Evolutionary conservation across 2,329 filamentous ascomycete genomes (phyloP), one percentile per base, ranked within the genome.

Genomic region (Ascomycota sp.): DNA sequence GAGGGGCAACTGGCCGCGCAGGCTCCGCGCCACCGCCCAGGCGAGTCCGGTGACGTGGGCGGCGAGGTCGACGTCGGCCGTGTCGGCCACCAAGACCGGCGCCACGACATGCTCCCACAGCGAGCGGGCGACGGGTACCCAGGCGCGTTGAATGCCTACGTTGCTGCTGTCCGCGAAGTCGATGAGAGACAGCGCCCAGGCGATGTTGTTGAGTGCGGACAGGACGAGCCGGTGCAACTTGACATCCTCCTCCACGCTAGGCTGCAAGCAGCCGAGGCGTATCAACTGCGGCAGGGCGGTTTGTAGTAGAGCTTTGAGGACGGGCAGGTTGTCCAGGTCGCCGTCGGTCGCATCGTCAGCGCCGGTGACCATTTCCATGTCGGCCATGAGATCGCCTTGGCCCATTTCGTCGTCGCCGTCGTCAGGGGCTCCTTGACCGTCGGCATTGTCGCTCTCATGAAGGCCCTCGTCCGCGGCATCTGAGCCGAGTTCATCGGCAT

Each of bases 341-440:
- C 52, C 30, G 38, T 43, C 51, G 8, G 48, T 41, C n/a, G 56
- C 52, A 20, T 57, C 54, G 13, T 50, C 53, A 7, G 56, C 53
- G 3, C 63, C 67, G 0, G 65, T 65, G 2, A 78, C 69, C 48
- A 66, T 59, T 4, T 69, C 69, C 65, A 78, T 72, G 40, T 77
- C 73, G 20, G 63, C 67, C 34, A 67, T 58, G 35, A 75, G 62
- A 29, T 63, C 63, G 30, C 65, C 65, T 19, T 63, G 52, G 30
- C 61, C 56, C 58, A 69, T 67, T 32, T 67, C 63, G n/a, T 63
- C 57, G 3, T 61, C 56, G 2, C 56, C 56, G 2, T 45, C 51
- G 7, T 52, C 49, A 17, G 43, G 48, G 13, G 50, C 52, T 7
- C 46, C 48, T 6, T 43, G 43, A 3, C 43, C 44, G 12, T 47